phyloP scores from a whole-genome alignment of 1,284 basidiomycete species.

The Fomitiporia mediterranea region DNA sequence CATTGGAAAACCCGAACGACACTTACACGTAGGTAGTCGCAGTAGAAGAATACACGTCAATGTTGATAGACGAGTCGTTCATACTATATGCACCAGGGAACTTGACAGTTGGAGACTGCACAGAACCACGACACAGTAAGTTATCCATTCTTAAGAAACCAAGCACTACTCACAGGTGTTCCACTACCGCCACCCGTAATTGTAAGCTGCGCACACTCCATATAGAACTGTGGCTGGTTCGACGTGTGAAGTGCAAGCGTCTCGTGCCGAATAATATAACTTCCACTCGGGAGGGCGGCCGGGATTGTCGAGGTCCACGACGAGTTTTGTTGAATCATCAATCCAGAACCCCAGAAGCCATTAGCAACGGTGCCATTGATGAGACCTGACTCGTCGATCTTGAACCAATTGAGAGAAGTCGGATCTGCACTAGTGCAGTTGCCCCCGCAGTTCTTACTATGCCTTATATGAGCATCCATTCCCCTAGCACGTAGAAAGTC shows the following conservation, averaged over 20 bases:
- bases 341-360: slow-evolving; percentile 32
- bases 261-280: slow-evolving; percentile 37
- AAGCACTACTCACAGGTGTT: slow-evolving; percentile 28
- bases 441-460: slow-evolving; percentile 27
- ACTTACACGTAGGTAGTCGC: slow-evolving; percentile 15
- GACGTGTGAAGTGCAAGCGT: slow-evolving; percentile 33
- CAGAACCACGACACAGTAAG: no score
- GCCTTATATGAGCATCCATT: neutral
- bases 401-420: slow-evolving; percentile 28
- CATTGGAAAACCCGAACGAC: neutral
- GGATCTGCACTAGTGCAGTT: slow-evolving; percentile 32
- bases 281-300: slow-evolving; percentile 31
- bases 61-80: slow-evolving; percentile 6
- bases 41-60: slow-evolving; percentile 11
- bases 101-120: slow-evolving; percentile 12
- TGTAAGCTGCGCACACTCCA: slow-evolving; percentile 36
- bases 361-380: slow-evolving; percentile 33
- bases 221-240: slow-evolving; percentile 36
- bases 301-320: slow-evolving; percentile 38
- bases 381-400: slow-evolving; percentile 35
- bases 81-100: slow-evolving; percentile 15
- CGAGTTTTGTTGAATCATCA: slow-evolving; percentile 34
- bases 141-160: neutral
- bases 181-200: slow-evolving; percentile 33
- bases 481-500: no score